phyloP scores from a whole-genome alignment of 768 basidiomycete species.

The Naematelia encephala region DNA sequence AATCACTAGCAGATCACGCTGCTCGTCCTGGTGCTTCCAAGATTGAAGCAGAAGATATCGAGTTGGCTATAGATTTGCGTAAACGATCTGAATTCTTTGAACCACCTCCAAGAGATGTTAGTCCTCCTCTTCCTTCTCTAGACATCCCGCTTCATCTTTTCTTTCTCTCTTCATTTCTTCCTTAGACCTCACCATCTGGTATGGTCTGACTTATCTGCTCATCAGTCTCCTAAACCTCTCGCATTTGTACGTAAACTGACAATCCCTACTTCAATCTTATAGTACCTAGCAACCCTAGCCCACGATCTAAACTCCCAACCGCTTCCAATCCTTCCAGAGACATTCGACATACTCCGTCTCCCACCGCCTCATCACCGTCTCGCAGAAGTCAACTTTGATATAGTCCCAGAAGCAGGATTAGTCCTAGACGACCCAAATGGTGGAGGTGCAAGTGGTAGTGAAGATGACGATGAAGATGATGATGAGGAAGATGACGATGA shows the following conservation, averaged over 20 bases:
- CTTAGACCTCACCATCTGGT: not conserved
- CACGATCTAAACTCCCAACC: slow-evolving; percentile 52
- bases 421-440: slow-evolving; percentile 10
- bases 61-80: slow-evolving; percentile 52
- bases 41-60: slow-evolving; percentile 51
- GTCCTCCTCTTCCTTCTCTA: slow-evolving; percentile 10
- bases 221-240: too few relatives aligned
- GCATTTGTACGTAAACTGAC: not conserved
- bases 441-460: slow-evolving; percentile 18
- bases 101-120: slow-evolving; percentile 53
- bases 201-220: too few relatives aligned
- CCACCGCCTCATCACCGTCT: slow-evolving; percentile 51
- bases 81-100: slow-evolving; percentile 51
- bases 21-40: slow-evolving; percentile 28
- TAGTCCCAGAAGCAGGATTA: slow-evolving; percentile 44
- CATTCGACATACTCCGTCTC: slow-evolving; percentile 52
- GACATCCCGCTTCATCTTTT: not conserved
- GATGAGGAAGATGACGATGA: slow-evolving; percentile 19
- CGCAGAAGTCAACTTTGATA: slow-evolving; percentile 52
- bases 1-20: slow-evolving; percentile 53
- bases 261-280: not conserved
- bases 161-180: not conserved
- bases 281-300: slow-evolving; percentile 53
- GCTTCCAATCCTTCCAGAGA: slow-evolving; percentile 52
- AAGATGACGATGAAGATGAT: slow-evolving; percentile 20